phyloP scores from a whole-genome alignment of 352 stramenopile genomes.

The Phytophthora lateralis region DNA sequence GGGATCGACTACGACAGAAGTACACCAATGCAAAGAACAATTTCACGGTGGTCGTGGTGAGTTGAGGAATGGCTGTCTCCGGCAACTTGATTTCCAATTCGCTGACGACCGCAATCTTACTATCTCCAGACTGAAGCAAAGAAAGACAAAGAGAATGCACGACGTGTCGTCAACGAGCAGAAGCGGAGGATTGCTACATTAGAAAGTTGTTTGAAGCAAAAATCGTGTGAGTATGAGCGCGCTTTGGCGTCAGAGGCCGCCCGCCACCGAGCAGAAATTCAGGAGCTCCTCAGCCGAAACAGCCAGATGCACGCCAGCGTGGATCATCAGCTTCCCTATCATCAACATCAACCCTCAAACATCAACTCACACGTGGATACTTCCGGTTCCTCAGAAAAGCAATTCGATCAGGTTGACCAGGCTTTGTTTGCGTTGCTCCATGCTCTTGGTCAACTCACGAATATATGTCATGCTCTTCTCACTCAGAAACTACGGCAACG shows the following conservation, averaged over 20 bases:
- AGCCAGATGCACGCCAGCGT: constrained; percentile 4
- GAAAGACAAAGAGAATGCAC: constrained; percentile 72
- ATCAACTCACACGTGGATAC: constrained; percentile 23
- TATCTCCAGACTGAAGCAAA: constrained; percentile 63
- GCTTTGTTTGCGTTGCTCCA: background rate
- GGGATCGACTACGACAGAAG: constrained; percentile 75
- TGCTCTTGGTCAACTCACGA: background rate
- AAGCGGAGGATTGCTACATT: constrained; percentile 51
- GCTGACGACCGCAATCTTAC: constrained; percentile 6
- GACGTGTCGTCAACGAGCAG: constrained; percentile 59
- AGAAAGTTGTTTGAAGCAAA: constrained; percentile 59
- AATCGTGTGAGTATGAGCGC: constrained; percentile 65
- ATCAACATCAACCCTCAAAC: constrained; percentile 29
- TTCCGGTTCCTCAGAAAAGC: constrained; percentile 20
- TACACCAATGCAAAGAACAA: constrained; percentile 84
- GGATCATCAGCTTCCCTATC: constrained; percentile 11
- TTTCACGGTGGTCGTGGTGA: constrained; percentile 70
- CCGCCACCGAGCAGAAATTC: constrained; percentile 60
- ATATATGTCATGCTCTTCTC: background rate
- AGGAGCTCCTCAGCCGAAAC: constrained; percentile 53
- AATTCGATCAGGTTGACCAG: constrained; percentile 33
- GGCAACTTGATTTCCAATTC: background rate
- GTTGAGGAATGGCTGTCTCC: background rate
- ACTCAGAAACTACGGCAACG: constrained; percentile 54
- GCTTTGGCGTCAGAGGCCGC: constrained; percentile 51